A percentile compares a stretch with the other conserved stretches of the same genome.
Conservation (phyloP, 2,329 filamentous ascomycete genomes). For the Neurospora sp. region DNA sequence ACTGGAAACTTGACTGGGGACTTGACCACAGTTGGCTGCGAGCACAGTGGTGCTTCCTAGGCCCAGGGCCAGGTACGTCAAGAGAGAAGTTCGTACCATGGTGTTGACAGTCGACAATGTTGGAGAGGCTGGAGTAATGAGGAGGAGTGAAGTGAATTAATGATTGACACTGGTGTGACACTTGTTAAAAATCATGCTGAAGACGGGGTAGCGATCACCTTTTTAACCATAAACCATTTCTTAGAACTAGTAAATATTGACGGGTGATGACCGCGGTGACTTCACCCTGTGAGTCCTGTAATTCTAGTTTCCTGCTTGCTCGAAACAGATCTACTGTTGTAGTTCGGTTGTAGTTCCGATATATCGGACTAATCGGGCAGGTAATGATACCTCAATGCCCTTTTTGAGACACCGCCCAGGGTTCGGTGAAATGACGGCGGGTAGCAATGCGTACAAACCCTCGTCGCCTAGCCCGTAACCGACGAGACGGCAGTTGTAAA, state of each 20-base stretch:
- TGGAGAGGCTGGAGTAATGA: neutral
- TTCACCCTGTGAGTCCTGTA: neutral
- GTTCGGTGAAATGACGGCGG: neutral
- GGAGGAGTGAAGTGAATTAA: neutral
- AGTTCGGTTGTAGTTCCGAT: neutral
- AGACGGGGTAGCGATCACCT: neutral
- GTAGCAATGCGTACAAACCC: neutral
- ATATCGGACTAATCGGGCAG: neutral
- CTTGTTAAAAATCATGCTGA: neutral
- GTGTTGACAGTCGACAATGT: neutral
- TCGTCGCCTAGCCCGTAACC: neutral
- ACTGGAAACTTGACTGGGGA: too few relatives aligned
- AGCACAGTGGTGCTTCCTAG: neutral
- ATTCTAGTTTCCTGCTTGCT: neutral
- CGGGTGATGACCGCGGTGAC: neutral
- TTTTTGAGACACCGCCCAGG: neutral
- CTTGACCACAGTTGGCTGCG: neutral
- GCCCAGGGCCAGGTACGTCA: neutral
- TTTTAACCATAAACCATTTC: neutral
- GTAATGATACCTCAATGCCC: neutral
- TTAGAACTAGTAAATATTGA: neutral
- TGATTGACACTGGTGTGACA: neutral
- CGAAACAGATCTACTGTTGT: neutral
- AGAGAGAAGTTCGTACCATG: neutral
- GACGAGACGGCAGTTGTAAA: neutral